phyloP scores from a whole-genome alignment of 2,329 filamentous ascomycete genomes.

The Diaporthe sp. region DNA sequence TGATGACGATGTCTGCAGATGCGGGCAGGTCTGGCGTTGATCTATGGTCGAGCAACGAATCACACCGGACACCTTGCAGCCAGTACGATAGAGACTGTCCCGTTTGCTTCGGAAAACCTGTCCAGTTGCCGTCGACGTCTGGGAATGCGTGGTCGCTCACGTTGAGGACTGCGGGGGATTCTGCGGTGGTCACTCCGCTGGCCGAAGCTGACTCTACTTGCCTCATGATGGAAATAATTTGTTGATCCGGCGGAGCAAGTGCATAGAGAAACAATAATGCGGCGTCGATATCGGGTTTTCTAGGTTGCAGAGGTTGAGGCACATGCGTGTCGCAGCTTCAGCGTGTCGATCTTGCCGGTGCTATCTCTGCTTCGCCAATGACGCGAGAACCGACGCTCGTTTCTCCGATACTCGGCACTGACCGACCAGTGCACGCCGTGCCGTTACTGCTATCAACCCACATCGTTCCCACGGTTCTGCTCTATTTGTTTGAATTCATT shows the following conservation, averaged over 20 bases:
- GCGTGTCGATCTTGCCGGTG: neutral
- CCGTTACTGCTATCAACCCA: neutral
- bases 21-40: neutral
- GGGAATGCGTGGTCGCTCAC: conserved; percentile 14
- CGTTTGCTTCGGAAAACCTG: neutral
- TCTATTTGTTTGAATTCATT: no score
- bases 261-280: neutral
- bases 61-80: conserved; percentile 8
- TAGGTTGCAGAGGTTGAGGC: neutral
- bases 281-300: no score
- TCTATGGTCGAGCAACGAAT: conserved; percentile 7
- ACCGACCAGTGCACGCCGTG: neutral
- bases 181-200: conserved; percentile 15
- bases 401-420: conserved; percentile 16
- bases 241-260: neutral
- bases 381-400: neutral
- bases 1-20: conserved; percentile 12
- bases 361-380: conserved; percentile 12
- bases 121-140: conserved; percentile 7
- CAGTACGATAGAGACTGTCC: conserved; percentile 23
- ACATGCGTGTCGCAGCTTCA: neutral
- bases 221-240: neutral
- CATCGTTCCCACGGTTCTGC: no score
- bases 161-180: conserved; percentile 13
- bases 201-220: neutral